A percentile compares a stretch with the other conserved stretches of the same genome.
phyloP scores from a whole-genome alignment of 2,329 filamentous ascomycete species.

The Knufia fluminis region DNA sequence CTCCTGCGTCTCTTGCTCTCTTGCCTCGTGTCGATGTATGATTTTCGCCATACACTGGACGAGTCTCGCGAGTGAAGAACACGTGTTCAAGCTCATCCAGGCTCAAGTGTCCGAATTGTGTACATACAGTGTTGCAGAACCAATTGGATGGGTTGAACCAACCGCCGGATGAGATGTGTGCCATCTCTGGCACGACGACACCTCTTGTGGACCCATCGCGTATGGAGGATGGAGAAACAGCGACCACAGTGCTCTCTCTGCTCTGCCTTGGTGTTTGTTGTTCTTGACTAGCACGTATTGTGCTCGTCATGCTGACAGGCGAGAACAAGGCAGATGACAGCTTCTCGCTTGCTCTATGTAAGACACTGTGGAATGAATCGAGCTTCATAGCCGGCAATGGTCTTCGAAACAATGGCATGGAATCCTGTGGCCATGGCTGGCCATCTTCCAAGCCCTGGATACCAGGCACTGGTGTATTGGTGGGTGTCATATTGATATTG shows the following conservation, averaged over 20 bases:
- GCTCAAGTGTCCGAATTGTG: neutral
- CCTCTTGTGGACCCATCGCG: neutral
- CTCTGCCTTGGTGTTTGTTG: neutral
- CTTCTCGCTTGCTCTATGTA: neutral
- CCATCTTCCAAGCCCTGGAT: neutral
- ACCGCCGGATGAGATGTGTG: neutral
- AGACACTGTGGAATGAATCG: neutral
- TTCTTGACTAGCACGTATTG: neutral
- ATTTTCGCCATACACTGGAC: conserved; percentile 5
- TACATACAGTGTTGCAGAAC: conserved; percentile 3
- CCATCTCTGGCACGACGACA: neutral
- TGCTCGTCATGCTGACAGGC: neutral
- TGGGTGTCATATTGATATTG: neutral
- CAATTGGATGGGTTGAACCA: conserved; percentile 7
- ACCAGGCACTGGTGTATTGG: neutral
- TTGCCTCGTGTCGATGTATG: conserved; percentile 1
- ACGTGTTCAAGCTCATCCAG: neutral
- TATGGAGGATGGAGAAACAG: neutral
- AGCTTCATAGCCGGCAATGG: neutral
- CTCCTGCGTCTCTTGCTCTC: neutral
- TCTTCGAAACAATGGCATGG: too few relatives aligned
- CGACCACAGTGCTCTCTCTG: too few relatives aligned
- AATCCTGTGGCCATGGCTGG: neutral
- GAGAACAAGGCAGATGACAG: neutral
- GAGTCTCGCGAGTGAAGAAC: conserved; percentile 1